phyloP scores from a whole-genome alignment of 805 yeast genomes.

The Lipomyces orientalis region DNA sequence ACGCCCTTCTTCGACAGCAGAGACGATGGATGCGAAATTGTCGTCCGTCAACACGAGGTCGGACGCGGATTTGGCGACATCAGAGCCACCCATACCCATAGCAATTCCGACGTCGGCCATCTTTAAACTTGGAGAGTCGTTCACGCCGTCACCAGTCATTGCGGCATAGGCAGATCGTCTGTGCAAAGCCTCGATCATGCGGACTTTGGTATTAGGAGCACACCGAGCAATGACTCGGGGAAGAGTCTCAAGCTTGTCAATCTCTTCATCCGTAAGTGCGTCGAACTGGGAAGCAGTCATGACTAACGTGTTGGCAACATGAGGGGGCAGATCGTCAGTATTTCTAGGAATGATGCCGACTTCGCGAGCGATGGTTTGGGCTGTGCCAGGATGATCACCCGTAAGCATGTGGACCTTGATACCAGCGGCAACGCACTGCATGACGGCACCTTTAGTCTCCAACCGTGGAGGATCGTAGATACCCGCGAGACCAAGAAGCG shows the following conservation, averaged over 20 bases:
- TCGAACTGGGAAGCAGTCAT: conserved; percentile 80
- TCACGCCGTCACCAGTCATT: conserved; percentile 86
- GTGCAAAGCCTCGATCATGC: conserved; percentile 79
- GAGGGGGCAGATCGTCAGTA: conserved; percentile 48
- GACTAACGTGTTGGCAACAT: conserved; percentile 48
- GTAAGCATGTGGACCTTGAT: conserved; percentile 82
- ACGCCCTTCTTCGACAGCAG: conserved; percentile 81
- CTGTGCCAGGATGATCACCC: conserved; percentile 82
- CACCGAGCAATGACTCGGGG: conserved; percentile 83
- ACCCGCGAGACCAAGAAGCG: conserved; percentile 72
- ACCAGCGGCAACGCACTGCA: conserved; percentile 73
- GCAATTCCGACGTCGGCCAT: conserved; percentile 83
- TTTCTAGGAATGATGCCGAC: conserved; percentile 75
- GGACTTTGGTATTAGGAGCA: conserved; percentile 80
- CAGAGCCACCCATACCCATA: conserved; percentile 81
- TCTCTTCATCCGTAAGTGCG: conserved; percentile 60
- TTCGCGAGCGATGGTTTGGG: conserved; percentile 78
- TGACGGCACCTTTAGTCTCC: conserved; percentile 70
- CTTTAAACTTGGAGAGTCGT: conserved; percentile 78
- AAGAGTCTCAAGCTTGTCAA: conserved; percentile 67
- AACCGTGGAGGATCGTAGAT: conserved; percentile 81
- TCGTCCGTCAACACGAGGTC: conserved; percentile 78
- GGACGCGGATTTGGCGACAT: conserved; percentile 83
- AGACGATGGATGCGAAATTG: conserved; percentile 77
- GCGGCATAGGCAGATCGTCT: conserved; percentile 69